phyloP scores from a whole-genome alignment of 139 green algal species.

The Coccomyxa sp. region DNA sequence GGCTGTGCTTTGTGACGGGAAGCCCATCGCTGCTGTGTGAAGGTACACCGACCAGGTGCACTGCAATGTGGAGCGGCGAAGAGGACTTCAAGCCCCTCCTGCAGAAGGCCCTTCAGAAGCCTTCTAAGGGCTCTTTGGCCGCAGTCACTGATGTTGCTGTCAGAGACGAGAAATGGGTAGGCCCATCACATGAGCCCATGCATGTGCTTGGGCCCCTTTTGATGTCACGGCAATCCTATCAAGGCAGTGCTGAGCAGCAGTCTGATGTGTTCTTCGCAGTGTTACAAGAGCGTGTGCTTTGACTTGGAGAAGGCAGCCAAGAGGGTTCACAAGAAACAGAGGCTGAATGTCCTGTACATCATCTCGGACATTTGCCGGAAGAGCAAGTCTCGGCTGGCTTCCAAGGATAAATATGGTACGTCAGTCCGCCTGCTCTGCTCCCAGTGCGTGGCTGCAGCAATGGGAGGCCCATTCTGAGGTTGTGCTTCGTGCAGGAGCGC shows the following conservation, averaged over 20 bases:
- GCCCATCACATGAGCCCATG: too few relatives aligned
- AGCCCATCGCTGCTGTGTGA: too few relatives aligned
- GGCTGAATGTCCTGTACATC: conserved; percentile 43
- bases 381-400: conserved; percentile 18
- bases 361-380: conserved; percentile 32
- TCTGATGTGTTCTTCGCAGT: conserved; percentile 16
- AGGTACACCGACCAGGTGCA: too few relatives aligned
- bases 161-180: conserved; percentile 36
- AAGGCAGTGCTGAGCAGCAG: not conserved
- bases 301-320: conserved; percentile 41
- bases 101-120: conserved; percentile 25
- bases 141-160: conserved; percentile 31
- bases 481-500: too few relatives aligned
- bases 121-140: conserved; percentile 22
- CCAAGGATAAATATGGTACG: conserved; percentile 16
- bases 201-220: too few relatives aligned
- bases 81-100: conserved; percentile 35
- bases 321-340: conserved; percentile 17
- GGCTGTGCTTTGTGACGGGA: too few relatives aligned
- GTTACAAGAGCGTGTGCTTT: conserved; percentile 45
- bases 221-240: too few relatives aligned
- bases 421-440: too few relatives aligned
- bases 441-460: too few relatives aligned
- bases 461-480: too few relatives aligned
- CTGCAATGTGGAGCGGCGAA: conserved; percentile 17